Conservation (phyloP, 306 rosid species). For the Trichosanthes truncata region DNA sequence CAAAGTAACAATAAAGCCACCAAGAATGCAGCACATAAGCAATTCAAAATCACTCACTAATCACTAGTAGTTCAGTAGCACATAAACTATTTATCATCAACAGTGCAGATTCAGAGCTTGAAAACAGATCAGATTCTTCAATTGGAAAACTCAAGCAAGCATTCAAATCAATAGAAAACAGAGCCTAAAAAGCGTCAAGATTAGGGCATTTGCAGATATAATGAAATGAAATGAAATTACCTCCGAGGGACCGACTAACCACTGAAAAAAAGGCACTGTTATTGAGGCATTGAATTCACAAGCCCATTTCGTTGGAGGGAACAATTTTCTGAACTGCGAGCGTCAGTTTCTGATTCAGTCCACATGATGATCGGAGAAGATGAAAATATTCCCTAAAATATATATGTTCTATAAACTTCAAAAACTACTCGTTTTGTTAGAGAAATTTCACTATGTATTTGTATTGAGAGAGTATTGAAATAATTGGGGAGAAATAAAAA, state of each 20-base stretch:
- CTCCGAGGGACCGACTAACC: constrained; percentile 97
- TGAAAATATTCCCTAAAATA: neutral
- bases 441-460: no score
- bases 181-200: neutral
- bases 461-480: no score
- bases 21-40: neutral
- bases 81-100: neutral
- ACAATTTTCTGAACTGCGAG: constrained; percentile 74
- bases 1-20: neutral
- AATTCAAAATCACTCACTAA: neutral
- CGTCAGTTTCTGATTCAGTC: neutral
- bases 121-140: neutral
- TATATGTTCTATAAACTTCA: neutral
- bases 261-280: constrained; percentile 88
- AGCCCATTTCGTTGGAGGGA: constrained; percentile 97
- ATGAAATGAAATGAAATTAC: constrained; percentile 23
- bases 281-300: constrained; percentile 89
- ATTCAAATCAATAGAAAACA: neutral
- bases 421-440: neutral
- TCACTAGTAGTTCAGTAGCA: neutral
- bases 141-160: neutral
- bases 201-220: neutral
- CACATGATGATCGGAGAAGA: neutral
- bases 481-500: no score
- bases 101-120: neutral